Base-by-base conservation (phyloP, 108 stramenopile genomes). In the Fistulifera pelliculosa region DNA sequence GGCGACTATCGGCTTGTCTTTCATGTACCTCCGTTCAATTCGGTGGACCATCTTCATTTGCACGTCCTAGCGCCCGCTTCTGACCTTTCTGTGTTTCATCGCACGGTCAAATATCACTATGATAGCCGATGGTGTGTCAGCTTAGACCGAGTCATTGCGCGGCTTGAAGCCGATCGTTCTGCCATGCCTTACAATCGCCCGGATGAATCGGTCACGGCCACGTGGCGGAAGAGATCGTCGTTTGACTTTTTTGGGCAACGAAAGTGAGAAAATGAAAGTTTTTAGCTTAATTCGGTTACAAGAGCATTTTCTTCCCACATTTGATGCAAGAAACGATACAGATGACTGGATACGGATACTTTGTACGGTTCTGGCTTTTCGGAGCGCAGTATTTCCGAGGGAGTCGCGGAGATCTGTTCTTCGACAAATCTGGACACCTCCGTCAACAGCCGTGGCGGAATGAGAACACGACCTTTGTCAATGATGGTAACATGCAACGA, bases 351-450 rank as follows among this genome's bases (percentile, higher is more conserved):
- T 1, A 98, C 87, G 35, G 77, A 82, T 15, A 95, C 85, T 55
- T 83, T 83, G 83, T 94, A 95, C 16, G 69, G 66, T 26, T 83
- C 87, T 2, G 99, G 96, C 65, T 98, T 93, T 16, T 83, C 52
- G 49, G 77, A 71, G 17, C 92, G 80, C 17, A 88, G 67, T 51
- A 87, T 62, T 2, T 28, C 25, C 57, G 94, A 92, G 16, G 82
- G 74, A 27, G 96, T 73, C 11, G 86, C 54, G 28, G 49, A 35
- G 47, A 95, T 56, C 54, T 89, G 77, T 44, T 66, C 51, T 44
- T 70, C 42, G 5, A 87, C 82, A 21, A 45, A 24, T 10, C 77
- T 73, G 23, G 81, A 61, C 11, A 77, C 61, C 0, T 42, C 41
- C 41, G 76, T 35, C 13, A 55, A 22, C n/a, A 31, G 56, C 4